A percentile compares a stretch with the other conserved stretches of the same genome.
Conservation (phyloP, 2,329 filamentous ascomycete genomes). For the Talaromyces rugulosus region DNA sequence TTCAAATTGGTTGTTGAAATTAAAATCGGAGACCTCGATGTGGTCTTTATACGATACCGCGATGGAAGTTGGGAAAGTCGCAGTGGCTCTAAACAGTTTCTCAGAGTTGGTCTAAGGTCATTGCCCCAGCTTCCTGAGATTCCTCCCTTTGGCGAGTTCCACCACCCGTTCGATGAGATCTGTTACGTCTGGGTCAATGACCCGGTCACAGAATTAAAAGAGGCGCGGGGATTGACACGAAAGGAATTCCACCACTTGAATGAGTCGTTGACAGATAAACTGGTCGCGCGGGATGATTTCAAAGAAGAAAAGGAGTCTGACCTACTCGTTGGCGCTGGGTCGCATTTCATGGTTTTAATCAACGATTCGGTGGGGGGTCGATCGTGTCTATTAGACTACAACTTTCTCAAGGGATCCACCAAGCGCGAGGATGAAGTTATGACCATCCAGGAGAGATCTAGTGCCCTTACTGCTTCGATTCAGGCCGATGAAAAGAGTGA, state of each 20-base stretch:
- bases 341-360: neutral
- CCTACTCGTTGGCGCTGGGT: neutral
- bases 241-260: neutral
- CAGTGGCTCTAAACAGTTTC: neutral
- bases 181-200: constrained; percentile 7
- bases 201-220: neutral
- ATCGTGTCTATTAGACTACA: neutral
- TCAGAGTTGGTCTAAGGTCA: neutral
- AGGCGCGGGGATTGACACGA: neutral
- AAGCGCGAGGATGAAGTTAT: neutral
- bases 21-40: neutral
- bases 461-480: neutral
- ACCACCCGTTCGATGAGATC: constrained; percentile 15
- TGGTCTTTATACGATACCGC: neutral
- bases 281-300: neutral
- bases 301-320: neutral
- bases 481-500: neutral
- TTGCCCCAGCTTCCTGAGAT: no score
- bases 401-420: neutral
- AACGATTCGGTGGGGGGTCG: constrained; percentile 4
- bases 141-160: constrained; percentile 4
- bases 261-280: neutral
- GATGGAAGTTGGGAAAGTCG: neutral
- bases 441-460: neutral
- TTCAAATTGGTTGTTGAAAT: neutral